Evolutionary conservation across 2,329 filamentous ascomycete genomes (phyloP).

Genomic region (Alternaria solani): DNA sequence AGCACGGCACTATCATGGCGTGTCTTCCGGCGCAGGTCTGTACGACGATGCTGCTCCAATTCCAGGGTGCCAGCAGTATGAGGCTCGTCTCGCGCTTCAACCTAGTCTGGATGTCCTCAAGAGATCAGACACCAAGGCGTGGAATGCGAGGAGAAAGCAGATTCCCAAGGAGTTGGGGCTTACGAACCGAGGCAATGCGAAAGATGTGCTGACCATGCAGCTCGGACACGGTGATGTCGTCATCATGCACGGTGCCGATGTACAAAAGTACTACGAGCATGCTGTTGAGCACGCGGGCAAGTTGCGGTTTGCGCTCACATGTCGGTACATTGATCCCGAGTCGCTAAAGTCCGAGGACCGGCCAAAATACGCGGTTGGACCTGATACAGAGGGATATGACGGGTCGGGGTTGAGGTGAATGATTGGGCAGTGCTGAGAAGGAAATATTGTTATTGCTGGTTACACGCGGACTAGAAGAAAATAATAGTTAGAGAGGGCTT

Average conservation of each 20-base stretch:
- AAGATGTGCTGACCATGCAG: constrained; percentile 55
- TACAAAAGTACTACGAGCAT: constrained; percentile 70
- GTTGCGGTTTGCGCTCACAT: constrained; percentile 66
- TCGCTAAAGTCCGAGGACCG: constrained; percentile 52
- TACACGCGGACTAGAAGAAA: not conserved
- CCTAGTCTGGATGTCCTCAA: constrained; percentile 38
- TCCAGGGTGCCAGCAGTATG: constrained; percentile 44
- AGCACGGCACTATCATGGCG: constrained; percentile 55
- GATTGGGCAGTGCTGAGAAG: not conserved
- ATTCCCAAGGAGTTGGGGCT: constrained; percentile 51
- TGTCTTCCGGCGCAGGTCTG: constrained; percentile 39
- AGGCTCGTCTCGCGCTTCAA: constrained; percentile 44
- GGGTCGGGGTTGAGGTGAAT: constrained; percentile 26
- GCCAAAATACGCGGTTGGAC: constrained; percentile 49
- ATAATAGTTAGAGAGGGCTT: not conserved
- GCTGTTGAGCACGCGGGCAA: constrained; percentile 60
- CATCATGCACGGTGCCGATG: constrained; percentile 67
- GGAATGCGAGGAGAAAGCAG: constrained; percentile 37
- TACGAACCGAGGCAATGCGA: constrained; percentile 39
- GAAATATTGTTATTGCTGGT: not conserved
- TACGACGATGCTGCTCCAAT: constrained; percentile 44
- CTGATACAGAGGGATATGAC: constrained; percentile 50
- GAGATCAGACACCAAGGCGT: constrained; percentile 25
- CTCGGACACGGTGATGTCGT: constrained; percentile 71
- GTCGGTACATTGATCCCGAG: constrained; percentile 60